Evolutionary conservation across 2,329 filamentous ascomycete genomes (phyloP), one percentile per base, ranked within the genome.

Genomic region (Colletotrichum camelliae): DNA sequence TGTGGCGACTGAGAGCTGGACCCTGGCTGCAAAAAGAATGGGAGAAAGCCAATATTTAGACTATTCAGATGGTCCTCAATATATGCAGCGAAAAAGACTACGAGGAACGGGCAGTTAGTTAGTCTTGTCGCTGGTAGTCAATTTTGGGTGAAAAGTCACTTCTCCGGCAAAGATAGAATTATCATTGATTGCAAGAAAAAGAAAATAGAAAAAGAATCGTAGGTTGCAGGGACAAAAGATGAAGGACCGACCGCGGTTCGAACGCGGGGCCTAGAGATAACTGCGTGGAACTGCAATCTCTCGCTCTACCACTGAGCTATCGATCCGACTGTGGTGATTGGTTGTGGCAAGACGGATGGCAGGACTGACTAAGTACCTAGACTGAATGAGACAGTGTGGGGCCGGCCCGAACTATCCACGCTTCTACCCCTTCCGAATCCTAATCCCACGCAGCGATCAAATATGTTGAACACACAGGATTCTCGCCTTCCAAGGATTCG

Each of bases 181-280:
- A 24, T 24, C 24, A 24, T 24, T 24, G 10, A 1, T 4, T 4
- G 18, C 18, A 48, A 57, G 12, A 43, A 12, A 55, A 18, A 55
- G 24, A 24, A 24, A 24, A 24, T 24, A 24, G 24, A 24, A 5
- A 61, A 66, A 5, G 43, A 13, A 43, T 4, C 9, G 5, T 1
- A 1, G 0, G 7, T 64, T 9, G 15, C 18, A n/a, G 8, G 1
- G 16, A 3, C 37, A 29, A 62, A 73, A 62, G 5, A 1, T 2
- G 4, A 6, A 73, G 71, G 71, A 73, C 66, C 71, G 71, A 73
- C 71, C 71, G 71, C 39, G 71, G 66, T 73, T 73, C 71, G 71
- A 73, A 73, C 71, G 39, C 71, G 71, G 71, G 71, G 66, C 71
- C 71, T 73, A 70, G 71, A 70, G 71, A 73, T 73, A 70, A 70